A percentile compares a stretch with the other conserved stretches of the same genome.
phyloP scores from a whole-genome alignment of 441 rosid genomes.

The Euphorbia schlechtendalii region DNA sequence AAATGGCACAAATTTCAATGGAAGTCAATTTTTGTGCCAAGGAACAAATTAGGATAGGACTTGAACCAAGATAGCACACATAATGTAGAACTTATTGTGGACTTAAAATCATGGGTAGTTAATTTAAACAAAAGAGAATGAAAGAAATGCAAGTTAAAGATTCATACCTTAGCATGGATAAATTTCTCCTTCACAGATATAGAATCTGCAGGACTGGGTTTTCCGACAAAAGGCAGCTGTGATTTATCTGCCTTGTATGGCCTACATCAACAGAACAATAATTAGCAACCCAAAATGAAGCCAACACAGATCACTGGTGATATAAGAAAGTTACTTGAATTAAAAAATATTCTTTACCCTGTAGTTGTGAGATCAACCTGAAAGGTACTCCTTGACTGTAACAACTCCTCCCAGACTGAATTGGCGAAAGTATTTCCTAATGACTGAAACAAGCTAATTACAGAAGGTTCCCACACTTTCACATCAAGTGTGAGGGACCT shows the following conservation, averaged over 20 bases:
- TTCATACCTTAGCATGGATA: constrained; percentile 90
- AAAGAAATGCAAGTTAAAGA: constrained; percentile 11
- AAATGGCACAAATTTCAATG: too few species aligned
- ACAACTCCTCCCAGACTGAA: constrained; percentile 95
- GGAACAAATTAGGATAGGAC: too few species aligned
- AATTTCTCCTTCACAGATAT: constrained; percentile 95
- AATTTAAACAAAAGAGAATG: too few species aligned
- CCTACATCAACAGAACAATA: constrained; percentile 36
- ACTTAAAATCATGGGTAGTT: too few species aligned
- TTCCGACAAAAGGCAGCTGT: constrained; percentile 51
- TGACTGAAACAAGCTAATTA: constrained; percentile 91
- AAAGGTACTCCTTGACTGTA: constrained; percentile 76
- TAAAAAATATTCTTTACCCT: constrained; percentile 58
- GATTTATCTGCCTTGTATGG: constrained; percentile 54
- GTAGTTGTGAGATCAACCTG: constrained; percentile 60
- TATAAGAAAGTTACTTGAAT: constrained; percentile 11
- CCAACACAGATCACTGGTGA: constrained; percentile 6
- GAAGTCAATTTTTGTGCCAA: too few species aligned
- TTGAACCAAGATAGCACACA: too few species aligned
- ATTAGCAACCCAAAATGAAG: constrained; percentile 23
- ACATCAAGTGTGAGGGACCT: constrained; percentile 98
- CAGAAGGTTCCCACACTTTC: constrained; percentile 98
- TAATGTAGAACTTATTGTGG: too few species aligned
- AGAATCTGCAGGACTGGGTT: constrained; percentile 69
- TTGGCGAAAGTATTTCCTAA: constrained; percentile 89